phyloP scores from a whole-genome alignment of 148 eudicot species.

The Agrostemma githago region DNA sequence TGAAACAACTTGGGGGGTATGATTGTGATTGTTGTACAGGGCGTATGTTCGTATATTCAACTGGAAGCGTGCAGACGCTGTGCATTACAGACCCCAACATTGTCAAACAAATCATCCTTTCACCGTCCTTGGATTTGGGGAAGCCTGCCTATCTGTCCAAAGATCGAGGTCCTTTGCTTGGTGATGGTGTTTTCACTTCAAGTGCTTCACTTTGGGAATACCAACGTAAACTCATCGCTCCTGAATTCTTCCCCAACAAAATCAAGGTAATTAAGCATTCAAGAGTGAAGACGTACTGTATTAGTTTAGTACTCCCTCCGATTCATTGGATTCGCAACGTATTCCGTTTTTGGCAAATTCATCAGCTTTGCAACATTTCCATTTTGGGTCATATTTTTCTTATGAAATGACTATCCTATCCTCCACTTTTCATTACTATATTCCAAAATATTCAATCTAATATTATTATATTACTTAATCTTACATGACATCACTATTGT shows the following conservation, averaged over 20 bases:
- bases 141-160: slow-evolving; percentile 54
- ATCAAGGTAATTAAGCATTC: slow-evolving; percentile 38
- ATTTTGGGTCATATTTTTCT: too few species aligned
- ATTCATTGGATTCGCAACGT: too few species aligned
- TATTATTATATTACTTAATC: too few species aligned
- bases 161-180: slow-evolving; percentile 49
- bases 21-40: slow-evolving; percentile 34
- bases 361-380: too few species aligned
- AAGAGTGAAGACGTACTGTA: not conserved
- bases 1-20: not conserved
- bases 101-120: slow-evolving; percentile 46
- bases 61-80: slow-evolving; percentile 47
- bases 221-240: slow-evolving; percentile 57
- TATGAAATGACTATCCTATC: too few species aligned
- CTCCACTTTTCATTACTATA: too few species aligned
- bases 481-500: too few species aligned
- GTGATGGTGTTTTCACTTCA: slow-evolving; percentile 51
- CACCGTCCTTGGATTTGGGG: slow-evolving; percentile 41
- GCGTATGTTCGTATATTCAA: slow-evolving; percentile 41
- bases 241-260: slow-evolving; percentile 47
- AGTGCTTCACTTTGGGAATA: slow-evolving; percentile 44
- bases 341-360: too few species aligned
- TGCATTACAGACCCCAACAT: slow-evolving; percentile 51
- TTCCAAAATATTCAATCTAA: too few species aligned
- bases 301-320: too few species aligned